Conservation (phyloP, 495 filamentous ascomycete genomes). For the Annulohypoxylon maeteangense region DNA sequence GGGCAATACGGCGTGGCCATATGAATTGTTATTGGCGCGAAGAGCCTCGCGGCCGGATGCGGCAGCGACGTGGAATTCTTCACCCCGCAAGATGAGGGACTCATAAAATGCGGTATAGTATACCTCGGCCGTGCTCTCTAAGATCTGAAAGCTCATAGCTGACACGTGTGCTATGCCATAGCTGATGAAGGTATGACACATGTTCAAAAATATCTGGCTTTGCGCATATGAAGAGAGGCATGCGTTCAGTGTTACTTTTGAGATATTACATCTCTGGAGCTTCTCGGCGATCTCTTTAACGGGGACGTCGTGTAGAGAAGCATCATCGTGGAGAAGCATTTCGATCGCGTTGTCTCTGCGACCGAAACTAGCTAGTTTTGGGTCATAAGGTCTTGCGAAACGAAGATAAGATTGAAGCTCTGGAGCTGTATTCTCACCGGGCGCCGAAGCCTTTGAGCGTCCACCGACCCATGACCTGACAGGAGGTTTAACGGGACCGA, state of each 20-base stretch:
- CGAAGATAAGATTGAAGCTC: conserved; percentile 9
- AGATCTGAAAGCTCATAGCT: conserved; percentile 8
- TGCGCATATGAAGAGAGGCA: conserved; percentile 7
- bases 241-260: conserved; percentile 5
- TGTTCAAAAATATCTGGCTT: not conserved
- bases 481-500: not conserved
- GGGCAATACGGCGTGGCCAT: not conserved
- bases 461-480: not conserved
- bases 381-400: conserved; percentile 2
- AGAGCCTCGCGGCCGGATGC: not conserved
- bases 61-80: conserved; percentile 6
- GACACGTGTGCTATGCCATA: not conserved
- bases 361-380: not conserved
- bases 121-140: conserved; percentile 7
- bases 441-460: not conserved
- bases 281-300: conserved; percentile 4
- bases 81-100: conserved; percentile 2
- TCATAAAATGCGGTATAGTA: conserved; percentile 9
- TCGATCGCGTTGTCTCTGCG: conserved; percentile 2
- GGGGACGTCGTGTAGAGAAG: conserved; percentile 3
- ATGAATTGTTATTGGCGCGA: not conserved
- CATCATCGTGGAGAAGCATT: conserved; percentile 8
- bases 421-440: not conserved
- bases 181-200: conserved; percentile 4
- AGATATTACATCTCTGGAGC: not conserved